phyloP scores from a whole-genome alignment of 140 eudicot species.

The Bidens hawaiensis region DNA sequence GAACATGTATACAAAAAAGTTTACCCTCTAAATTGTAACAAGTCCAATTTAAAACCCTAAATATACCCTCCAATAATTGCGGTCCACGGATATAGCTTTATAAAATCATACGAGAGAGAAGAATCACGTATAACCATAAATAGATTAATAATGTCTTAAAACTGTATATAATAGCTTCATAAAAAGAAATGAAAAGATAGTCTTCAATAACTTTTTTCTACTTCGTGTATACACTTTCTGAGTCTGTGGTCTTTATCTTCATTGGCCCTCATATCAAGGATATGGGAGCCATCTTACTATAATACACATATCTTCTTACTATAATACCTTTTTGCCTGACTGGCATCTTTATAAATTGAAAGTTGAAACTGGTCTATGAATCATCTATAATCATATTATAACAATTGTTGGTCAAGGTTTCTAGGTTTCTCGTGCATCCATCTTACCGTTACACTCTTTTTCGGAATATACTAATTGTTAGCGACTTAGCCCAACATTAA shows the following conservation, averaged over 20 bases:
- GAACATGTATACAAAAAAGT: not conserved
- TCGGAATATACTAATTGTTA: not conserved
- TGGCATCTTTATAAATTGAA: not conserved
- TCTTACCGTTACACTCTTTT: constrained; percentile 10
- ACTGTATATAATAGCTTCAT: not conserved
- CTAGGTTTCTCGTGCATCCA: constrained; percentile 10
- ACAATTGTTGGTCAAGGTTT: not conserved
- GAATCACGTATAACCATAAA: not conserved
- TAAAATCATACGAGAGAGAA: constrained; percentile 2
- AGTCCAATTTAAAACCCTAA: constrained; percentile 2
- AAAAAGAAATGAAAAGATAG: not conserved
- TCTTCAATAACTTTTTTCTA: not conserved
- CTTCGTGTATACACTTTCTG: constrained; percentile 1
- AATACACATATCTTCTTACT: not conserved
- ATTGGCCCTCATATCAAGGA: constrained; percentile 1
- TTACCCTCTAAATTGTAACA: not conserved
- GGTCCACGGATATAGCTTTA: not conserved
- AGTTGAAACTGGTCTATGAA: not conserved
- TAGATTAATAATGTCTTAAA: not conserved
- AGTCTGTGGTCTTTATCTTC: not conserved
- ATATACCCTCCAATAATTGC: not conserved
- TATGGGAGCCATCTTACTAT: not conserved
- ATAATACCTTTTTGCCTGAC: not conserved
- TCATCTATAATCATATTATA: constrained; percentile 6
- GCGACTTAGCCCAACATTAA: not conserved